Conservation (phyloP, 805 yeast species). For the Cyberlindnera xylosilytica region DNA sequence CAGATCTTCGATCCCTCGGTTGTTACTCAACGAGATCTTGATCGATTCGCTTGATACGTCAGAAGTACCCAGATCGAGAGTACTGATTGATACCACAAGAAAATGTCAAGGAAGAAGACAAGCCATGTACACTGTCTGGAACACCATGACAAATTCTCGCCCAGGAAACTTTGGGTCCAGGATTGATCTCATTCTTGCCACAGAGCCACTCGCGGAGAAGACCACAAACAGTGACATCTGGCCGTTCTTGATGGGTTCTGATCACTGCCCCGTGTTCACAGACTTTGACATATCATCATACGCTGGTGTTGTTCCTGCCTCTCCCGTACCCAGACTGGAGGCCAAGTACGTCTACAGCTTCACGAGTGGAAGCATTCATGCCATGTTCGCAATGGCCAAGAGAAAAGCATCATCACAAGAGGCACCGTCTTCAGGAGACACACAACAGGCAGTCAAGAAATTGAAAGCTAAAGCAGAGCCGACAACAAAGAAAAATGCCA, state of each 20-base stretch:
- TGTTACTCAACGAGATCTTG: slow-evolving; percentile 44
- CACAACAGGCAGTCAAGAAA: slow-evolving; percentile 14
- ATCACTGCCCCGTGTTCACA: slow-evolving; percentile 87
- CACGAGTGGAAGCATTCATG: slow-evolving; percentile 32
- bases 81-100: slow-evolving; percentile 60
- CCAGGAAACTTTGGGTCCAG: slow-evolving; percentile 86
- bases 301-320: slow-evolving; percentile 5
- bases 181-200: slow-evolving; percentile 69
- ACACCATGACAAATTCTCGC: slow-evolving; percentile 68
- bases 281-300: slow-evolving; percentile 44
- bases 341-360: slow-evolving; percentile 47
- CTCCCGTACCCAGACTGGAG: slow-evolving; percentile 43
- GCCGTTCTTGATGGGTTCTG: slow-evolving; percentile 78
- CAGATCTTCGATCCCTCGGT: slow-evolving; percentile 39
- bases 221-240: slow-evolving; percentile 49
- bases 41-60: slow-evolving; percentile 30
- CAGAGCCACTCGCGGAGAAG: slow-evolving; percentile 33
- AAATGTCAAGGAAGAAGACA: slow-evolving; percentile 49
- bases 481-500: too few relatives aligned
- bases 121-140: slow-evolving; percentile 90
- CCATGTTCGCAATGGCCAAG: slow-evolving; percentile 32
- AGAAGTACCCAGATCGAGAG: slow-evolving; percentile 35
- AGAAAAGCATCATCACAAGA: slow-evolving; percentile 7
- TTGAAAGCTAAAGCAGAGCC: background rate
- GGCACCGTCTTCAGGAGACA: slow-evolving; percentile 5